phyloP scores from a whole-genome alignment of 2,329 filamentous ascomycete genomes.

The Zasmidium cellare region DNA sequence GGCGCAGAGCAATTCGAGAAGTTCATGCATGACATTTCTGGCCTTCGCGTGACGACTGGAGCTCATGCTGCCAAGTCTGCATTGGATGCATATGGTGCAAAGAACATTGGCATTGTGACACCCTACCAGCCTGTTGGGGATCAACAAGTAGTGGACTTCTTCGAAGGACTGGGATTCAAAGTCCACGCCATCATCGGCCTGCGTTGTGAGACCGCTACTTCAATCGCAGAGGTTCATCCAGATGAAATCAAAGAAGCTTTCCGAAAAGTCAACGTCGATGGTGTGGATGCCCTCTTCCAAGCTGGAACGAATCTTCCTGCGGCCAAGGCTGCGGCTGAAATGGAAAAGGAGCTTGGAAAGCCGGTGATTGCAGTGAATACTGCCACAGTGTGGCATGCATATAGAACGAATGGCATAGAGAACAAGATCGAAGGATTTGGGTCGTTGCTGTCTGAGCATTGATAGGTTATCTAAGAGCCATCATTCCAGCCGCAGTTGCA shows the following conservation, averaged over 20 bases:
- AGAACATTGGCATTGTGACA: constrained; percentile 14
- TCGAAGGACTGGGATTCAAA: constrained; percentile 8
- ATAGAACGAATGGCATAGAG: constrained; percentile 8
- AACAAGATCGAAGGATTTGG: constrained; percentile 12
- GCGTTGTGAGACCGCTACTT: constrained; percentile 11
- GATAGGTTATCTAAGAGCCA: neutral
- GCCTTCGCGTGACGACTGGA: constrained; percentile 13
- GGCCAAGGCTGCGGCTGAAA: constrained; percentile 13
- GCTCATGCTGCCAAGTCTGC: constrained; percentile 11
- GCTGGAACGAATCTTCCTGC: constrained; percentile 12
- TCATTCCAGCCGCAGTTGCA: neutral
- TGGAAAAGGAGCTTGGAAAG: constrained; percentile 11
- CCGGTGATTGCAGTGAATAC: constrained; percentile 14
- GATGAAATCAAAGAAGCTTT: constrained; percentile 11
- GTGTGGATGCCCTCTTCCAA: constrained; percentile 13
- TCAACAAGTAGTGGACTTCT: constrained; percentile 14
- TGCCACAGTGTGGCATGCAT: constrained; percentile 16
- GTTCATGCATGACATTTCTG: constrained; percentile 12
- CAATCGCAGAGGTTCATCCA: constrained; percentile 10
- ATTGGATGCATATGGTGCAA: constrained; percentile 10
- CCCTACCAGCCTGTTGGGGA: constrained; percentile 14
- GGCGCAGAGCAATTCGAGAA: constrained; percentile 11
- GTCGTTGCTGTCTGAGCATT: constrained; percentile 8
- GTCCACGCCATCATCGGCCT: constrained; percentile 8
- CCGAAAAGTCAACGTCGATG: constrained; percentile 7